These are phyloP conservation scores for Annona cherimola DNA, from an alignment of 164 flowering plant genomes.

Conservation along the genomic window DNA sequence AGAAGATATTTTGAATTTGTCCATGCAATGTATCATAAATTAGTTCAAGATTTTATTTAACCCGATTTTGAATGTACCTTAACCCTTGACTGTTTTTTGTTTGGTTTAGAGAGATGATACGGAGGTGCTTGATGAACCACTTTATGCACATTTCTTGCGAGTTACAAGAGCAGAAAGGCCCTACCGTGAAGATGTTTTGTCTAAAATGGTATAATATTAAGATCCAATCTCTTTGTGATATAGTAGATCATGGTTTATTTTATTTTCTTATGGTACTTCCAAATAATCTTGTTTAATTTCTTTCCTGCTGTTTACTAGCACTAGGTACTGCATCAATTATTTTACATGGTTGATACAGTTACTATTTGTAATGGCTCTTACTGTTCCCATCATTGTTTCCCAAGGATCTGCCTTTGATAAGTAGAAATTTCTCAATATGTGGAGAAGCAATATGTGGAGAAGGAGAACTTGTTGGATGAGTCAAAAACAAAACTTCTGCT, in stretches of 20 bases:
- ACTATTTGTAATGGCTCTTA: background rate
- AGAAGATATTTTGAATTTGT: too few relatives aligned
- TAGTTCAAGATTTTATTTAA: too few relatives aligned
- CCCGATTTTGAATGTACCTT: too few relatives aligned
- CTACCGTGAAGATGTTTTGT: slow-evolving; percentile 64
- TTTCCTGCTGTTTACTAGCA: background rate
- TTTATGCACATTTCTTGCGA: slow-evolving; percentile 69
- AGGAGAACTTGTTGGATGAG: background rate
- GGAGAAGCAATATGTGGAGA: background rate
- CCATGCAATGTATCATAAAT: too few relatives aligned
- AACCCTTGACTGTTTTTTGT: background rate
- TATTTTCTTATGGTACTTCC: background rate
- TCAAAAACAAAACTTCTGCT: background rate
- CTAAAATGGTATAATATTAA: slow-evolving; percentile 62
- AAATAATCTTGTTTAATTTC: background rate
- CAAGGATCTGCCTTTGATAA: background rate
- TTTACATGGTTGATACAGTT: background rate
- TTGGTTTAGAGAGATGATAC: slow-evolving; percentile 67
- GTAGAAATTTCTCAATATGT: background rate
- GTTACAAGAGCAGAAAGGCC: slow-evolving; percentile 76
- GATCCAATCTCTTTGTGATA: background rate
- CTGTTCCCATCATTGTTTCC: background rate
- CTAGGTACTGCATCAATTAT: background rate
- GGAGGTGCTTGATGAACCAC: slow-evolving; percentile 98
- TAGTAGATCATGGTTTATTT: background rate